Evolutionary conservation across 345 rosid species (phyloP).

Genomic region (Sonneratia caseolaris): DNA sequence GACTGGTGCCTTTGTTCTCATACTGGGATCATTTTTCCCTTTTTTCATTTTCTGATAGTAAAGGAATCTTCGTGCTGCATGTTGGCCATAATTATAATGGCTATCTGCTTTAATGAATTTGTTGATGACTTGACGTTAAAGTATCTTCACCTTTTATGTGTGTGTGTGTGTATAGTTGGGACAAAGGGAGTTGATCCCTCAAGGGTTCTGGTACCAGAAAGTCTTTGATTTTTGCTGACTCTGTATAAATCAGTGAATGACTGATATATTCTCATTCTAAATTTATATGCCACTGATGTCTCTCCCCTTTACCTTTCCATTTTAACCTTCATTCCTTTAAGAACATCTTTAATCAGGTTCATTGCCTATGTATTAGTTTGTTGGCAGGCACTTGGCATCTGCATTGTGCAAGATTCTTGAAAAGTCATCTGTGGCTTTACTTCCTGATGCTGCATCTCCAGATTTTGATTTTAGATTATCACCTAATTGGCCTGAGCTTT

Average conservation of each 20-base stretch:
- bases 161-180: neutral
- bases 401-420: slow-evolving; percentile 46
- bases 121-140: neutral
- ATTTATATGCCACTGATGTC: neutral
- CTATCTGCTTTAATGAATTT: no score
- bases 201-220: neutral
- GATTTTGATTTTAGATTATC: slow-evolving; percentile 31
- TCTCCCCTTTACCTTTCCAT: neutral
- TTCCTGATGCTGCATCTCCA: slow-evolving; percentile 19
- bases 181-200: neutral
- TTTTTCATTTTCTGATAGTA: neutral
- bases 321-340: neutral
- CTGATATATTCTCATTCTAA: neutral
- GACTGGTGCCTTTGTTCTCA: neutral
- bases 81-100: neutral
- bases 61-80: neutral
- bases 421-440: slow-evolving; percentile 27
- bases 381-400: slow-evolving; percentile 71
- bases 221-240: neutral
- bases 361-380: slow-evolving; percentile 40
- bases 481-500: slow-evolving; percentile 54
- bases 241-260: neutral
- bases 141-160: neutral
- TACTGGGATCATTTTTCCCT: neutral
- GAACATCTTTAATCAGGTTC: neutral